phyloP scores from a whole-genome alignment of 495 filamentous ascomycete genomes.

The Aspergillus funiculosus region DNA sequence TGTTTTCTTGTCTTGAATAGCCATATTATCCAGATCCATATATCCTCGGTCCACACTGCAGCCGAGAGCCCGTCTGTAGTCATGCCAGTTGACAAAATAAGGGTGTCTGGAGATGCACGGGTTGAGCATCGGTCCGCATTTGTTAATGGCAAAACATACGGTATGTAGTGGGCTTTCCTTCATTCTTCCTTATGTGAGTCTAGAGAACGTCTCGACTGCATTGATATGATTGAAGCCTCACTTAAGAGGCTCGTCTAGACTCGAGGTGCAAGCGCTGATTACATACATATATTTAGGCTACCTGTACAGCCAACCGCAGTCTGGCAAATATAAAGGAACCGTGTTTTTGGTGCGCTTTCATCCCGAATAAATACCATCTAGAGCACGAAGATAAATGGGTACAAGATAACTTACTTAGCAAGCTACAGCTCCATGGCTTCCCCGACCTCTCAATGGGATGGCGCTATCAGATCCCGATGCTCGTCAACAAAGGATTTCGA shows the following conservation, averaged over 20 bases:
- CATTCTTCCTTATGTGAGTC: too few species aligned
- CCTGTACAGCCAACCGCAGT: constrained; percentile 54
- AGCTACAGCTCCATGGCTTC: constrained; percentile 54
- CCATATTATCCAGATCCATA: too few species aligned
- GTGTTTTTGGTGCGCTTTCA: constrained; percentile 52
- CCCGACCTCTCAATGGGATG: constrained; percentile 67
- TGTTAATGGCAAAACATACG: constrained; percentile 60
- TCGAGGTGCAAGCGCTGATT: too few species aligned
- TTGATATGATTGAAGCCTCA: too few species aligned
- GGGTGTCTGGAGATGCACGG: constrained; percentile 54
- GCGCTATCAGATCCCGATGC: constrained; percentile 76
- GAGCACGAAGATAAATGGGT: constrained; percentile 5
- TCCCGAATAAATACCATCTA: neutral
- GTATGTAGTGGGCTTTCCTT: constrained; percentile 23
- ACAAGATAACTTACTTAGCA: neutral
- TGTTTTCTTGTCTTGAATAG: neutral
- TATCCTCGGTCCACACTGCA: too few species aligned
- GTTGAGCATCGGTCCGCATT: constrained; percentile 54
- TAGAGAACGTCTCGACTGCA: too few species aligned
- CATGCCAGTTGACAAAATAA: constrained; percentile 56
- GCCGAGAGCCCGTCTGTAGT: neutral
- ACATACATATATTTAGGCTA: constrained; percentile 53
- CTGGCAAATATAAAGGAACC: constrained; percentile 50
- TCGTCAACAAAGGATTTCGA: constrained; percentile 60
- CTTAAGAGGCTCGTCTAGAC: too few species aligned